Conservation (phyloP, 495 filamentous ascomycete genomes). For the Penicillium arizonense region DNA sequence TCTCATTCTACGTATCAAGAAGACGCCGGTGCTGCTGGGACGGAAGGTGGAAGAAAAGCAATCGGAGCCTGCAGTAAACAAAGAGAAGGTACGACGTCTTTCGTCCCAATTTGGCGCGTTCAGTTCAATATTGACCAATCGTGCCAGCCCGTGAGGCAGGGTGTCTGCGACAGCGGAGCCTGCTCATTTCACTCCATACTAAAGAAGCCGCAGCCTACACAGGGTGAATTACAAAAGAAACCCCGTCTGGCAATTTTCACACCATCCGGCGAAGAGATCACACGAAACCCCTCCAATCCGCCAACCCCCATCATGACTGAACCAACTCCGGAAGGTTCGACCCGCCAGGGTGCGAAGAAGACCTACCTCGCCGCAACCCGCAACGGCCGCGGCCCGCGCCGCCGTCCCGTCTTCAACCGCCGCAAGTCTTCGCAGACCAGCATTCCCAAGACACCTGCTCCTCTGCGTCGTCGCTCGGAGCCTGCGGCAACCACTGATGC, state of each 20-base stretch:
- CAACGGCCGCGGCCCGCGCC: conserved; percentile 27
- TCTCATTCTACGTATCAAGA: conserved; percentile 43
- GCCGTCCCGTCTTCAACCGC: conserved; percentile 40
- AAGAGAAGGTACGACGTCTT: conserved; percentile 5
- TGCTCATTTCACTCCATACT: conserved; percentile 36
- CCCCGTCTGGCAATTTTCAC: conserved; percentile 33
- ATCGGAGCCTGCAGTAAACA: neutral
- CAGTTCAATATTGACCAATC: neutral
- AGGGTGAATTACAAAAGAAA: conserved; percentile 31
- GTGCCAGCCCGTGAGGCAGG: conserved; percentile 6
- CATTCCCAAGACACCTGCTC: conserved; percentile 5
- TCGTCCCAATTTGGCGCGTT: neutral
- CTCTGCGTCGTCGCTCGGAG: conserved; percentile 15
- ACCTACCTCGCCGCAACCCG: conserved; percentile 31
- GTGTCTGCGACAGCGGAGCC: neutral
- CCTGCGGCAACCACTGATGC: neutral
- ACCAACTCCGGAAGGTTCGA: neutral
- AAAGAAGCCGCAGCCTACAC: conserved; percentile 32
- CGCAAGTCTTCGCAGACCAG: conserved; percentile 42
- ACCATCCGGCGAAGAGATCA: conserved; percentile 27
- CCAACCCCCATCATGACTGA: conserved; percentile 23
- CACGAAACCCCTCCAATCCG: conserved; percentile 33
- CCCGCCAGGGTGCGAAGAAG: conserved; percentile 28
- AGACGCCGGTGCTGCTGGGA: conserved; percentile 3
- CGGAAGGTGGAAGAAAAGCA: neutral